These are phyloP conservation scores for Xylaria sp. DNA, from an alignment of 2,329 filamentous ascomycete genomes.

Conservation along the genomic window DNA sequence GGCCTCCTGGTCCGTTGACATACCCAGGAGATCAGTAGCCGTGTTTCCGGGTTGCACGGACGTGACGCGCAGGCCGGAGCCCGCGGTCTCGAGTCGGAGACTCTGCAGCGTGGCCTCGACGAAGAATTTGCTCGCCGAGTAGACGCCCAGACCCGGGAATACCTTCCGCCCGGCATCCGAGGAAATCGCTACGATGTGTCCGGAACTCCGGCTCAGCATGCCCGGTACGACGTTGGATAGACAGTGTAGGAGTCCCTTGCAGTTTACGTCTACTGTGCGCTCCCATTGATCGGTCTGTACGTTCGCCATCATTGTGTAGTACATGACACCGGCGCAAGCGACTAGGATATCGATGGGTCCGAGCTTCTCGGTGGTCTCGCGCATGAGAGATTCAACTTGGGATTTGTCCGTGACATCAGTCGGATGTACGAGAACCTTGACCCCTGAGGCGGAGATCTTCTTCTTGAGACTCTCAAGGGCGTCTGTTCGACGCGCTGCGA, in stretches of 20 bases:
- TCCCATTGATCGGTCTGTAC: slow-evolving; percentile 70
- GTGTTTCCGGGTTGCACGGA: slow-evolving; percentile 73
- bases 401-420: slow-evolving; percentile 66
- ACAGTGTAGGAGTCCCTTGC: slow-evolving; percentile 73
- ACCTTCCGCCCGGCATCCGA: slow-evolving; percentile 78
- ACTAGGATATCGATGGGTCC: slow-evolving; percentile 75
- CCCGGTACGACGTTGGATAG: slow-evolving; percentile 62
- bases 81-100: slow-evolving; percentile 69
- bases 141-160: slow-evolving; percentile 75
- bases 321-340: slow-evolving; percentile 79
- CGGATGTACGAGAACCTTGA: slow-evolving; percentile 61
- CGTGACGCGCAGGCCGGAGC: slow-evolving; percentile 66
- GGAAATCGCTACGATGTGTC: slow-evolving; percentile 75
- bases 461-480: slow-evolving; percentile 63
- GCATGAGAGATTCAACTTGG: slow-evolving; percentile 63
- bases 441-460: slow-evolving; percentile 45
- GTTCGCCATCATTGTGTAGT: slow-evolving; percentile 83
- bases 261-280: slow-evolving; percentile 78
- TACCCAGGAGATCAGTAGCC: slow-evolving; percentile 64
- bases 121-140: slow-evolving; percentile 80
- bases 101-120: slow-evolving; percentile 75
- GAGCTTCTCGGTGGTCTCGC: slow-evolving; percentile 53
- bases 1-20: slow-evolving; percentile 72
- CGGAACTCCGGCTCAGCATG: slow-evolving; percentile 64
- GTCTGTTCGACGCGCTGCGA: slow-evolving; percentile 66